Conservation (phyloP, 768 basidiomycete species). For the Psilocybe cubensis region DNA sequence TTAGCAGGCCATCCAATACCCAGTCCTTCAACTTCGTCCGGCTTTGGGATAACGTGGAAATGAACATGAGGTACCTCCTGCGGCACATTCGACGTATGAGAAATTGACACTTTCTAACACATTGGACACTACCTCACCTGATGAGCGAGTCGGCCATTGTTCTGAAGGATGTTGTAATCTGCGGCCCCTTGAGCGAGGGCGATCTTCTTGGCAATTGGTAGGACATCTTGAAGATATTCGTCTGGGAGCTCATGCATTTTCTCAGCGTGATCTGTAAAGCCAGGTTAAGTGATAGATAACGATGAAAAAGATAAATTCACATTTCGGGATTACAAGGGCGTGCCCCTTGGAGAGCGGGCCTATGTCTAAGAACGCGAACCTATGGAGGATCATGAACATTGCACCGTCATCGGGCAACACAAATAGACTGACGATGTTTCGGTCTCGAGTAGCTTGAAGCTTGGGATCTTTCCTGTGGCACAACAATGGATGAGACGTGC, state of each 20-base stretch:
- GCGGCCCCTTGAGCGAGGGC: constrained; percentile 72
- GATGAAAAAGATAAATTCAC: constrained; percentile 42
- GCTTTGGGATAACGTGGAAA: constrained; percentile 95
- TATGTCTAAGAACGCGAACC: constrained; percentile 92
- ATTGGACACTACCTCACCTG: constrained; percentile 40
- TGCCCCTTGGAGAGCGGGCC: constrained; percentile 90
- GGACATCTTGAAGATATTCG: constrained; percentile 73
- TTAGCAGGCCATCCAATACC: constrained; percentile 81
- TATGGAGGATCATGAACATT: constrained; percentile 28
- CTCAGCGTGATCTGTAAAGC: constrained; percentile 72
- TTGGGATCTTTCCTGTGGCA: constrained; percentile 81
- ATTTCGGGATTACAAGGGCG: constrained; percentile 91
- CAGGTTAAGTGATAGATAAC: neutral
- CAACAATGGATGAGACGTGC: neutral
- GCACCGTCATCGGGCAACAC: neutral
- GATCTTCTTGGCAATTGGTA: constrained; percentile 88
- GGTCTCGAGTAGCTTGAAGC: constrained; percentile 83
- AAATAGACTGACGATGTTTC: constrained; percentile 57
- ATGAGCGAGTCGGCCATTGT: constrained; percentile 60
- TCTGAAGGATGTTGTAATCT: constrained; percentile 88
- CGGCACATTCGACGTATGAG: neutral
- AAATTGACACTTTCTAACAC: neutral
- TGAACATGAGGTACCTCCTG: constrained; percentile 87
- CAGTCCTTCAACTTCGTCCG: constrained; percentile 71
- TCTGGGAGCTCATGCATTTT: constrained; percentile 91